A percentile compares a stretch with the other conserved stretches of the same genome.
Conservation (phyloP, 108 stramenopile genomes). For the Parietichytrium sp. region DNA sequence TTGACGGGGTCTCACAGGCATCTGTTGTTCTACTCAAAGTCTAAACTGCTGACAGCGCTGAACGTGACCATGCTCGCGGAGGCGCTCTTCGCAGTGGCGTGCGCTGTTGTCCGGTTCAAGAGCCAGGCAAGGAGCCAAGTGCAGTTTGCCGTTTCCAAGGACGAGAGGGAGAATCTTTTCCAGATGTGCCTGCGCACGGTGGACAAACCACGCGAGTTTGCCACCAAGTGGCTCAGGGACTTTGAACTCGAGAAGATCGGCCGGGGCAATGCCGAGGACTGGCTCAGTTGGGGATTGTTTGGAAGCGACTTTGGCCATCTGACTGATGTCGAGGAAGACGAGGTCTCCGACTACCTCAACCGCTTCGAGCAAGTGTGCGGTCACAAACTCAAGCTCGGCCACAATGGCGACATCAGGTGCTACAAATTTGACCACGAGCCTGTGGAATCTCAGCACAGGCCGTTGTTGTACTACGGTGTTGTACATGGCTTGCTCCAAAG, state of each 20-base stretch:
- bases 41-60: neutral
- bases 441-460: constrained; percentile 2
- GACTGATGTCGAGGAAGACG: neutral
- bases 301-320: neutral
- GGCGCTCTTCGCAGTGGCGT: neutral
- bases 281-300: constrained; percentile 6
- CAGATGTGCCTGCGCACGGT: neutral
- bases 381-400: neutral
- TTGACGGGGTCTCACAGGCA: neutral
- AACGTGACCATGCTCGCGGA: constrained; percentile 16
- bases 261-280: neutral
- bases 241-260: neutral
- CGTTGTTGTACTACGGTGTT: neutral
- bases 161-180: neutral
- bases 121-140: neutral
- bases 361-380: neutral
- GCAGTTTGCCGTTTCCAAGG: neutral
- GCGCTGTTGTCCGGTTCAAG: too few species aligned
- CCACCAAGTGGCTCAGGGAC: neutral
- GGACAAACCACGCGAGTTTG: neutral
- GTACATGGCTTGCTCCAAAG: constrained; percentile 6
- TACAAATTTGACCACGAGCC: neutral
- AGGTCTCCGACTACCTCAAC: neutral
- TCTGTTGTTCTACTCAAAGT: neutral
- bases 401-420: neutral